Percentiles rank a stretch among this genome's conserved stretches.
phyloP scores from a whole-genome alignment of 2,329 filamentous ascomycete genomes.

The Pseudodiploospora longispora region DNA sequence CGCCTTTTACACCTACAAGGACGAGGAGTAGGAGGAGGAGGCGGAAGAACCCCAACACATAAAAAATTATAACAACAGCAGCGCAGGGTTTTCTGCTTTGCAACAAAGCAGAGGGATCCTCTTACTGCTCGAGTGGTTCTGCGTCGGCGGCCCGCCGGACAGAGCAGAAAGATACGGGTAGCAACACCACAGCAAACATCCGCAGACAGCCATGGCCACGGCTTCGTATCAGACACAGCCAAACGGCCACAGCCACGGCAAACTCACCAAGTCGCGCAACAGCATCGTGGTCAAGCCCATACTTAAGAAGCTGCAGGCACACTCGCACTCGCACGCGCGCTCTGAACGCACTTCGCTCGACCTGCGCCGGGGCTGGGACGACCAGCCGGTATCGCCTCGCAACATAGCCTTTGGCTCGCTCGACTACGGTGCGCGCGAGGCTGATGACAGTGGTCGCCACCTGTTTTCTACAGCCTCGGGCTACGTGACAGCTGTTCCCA shows the following conservation, averaged over 20 bases:
- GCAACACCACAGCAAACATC: constrained; percentile 13
- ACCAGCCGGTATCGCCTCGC: constrained; percentile 30
- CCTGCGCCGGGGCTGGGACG: constrained; percentile 51
- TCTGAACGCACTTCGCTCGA: constrained; percentile 58
- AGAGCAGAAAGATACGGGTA: neutral
- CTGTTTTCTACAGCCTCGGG: constrained; percentile 8
- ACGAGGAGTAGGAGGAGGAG: too few relatives aligned
- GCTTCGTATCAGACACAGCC: constrained; percentile 22
- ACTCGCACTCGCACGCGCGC: constrained; percentile 18
- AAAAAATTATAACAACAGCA: too few relatives aligned
- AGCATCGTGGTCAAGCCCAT: constrained; percentile 52
- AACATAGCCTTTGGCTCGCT: constrained; percentile 19
- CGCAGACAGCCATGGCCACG: constrained; percentile 12
- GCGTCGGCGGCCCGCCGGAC: too few relatives aligned
- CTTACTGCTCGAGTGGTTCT: too few relatives aligned
- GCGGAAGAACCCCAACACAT: too few relatives aligned
- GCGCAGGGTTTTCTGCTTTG: too few relatives aligned
- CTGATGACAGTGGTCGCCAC: constrained; percentile 14
- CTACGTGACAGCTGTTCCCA: constrained; percentile 14
- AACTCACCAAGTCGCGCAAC: constrained; percentile 36
- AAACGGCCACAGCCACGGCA: constrained; percentile 13
- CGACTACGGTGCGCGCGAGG: constrained; percentile 19
- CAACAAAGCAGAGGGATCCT: too few relatives aligned
- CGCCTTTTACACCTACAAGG: too few relatives aligned
- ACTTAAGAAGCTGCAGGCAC: constrained; percentile 45